Base-by-base conservation (phyloP, 768 basidiomycete genomes). In the Leccinum variicolor region DNA sequence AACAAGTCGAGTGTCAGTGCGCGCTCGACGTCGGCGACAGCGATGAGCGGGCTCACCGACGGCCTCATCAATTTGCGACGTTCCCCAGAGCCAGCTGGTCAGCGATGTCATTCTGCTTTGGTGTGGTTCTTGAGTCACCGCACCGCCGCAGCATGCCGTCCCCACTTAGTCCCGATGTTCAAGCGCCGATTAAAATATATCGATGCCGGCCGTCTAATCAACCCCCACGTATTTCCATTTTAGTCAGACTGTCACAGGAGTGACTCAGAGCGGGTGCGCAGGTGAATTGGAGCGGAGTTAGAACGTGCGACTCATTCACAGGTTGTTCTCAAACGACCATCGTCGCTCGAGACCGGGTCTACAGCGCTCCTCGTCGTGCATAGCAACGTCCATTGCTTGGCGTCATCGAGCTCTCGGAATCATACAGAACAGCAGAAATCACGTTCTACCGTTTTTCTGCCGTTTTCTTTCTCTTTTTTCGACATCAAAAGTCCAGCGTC, bases 61-160 rank as follows among this genome's bases (percentile, higher is more conserved):
- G 46, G 87, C 87, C 62, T 90, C 88, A 71, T 94, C 89, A 48
- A 93, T 85, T 71, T 90, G 88, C 5, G 89, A 87, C 8, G 85
- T 81, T 49, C 90, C 90, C 90, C 90, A 92, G 19, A 92, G 75
- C 82, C 89, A 86, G 56, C 79, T 82, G 61, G 83, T 81, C 58
- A 89, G 58, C 52, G 81, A 80, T 59, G 85, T 76, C 85, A 87
- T 87, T 34, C 47, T 66, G 50, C 46, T 50, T 50, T 55, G 55
- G 61, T 65, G 43, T 65, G 43, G 66, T 66, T 26, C 21, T 34
- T 46, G 25, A 48, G 10, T 54, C 21, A 36, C 56, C 45, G 43
- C 62, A 60, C 57, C 48, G 62, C 62, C 60, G 62, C 59, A 66
- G 63, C 54, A 13, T 59, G 59, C 64, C 59, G 54, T 33, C 29